These are phyloP conservation scores for Seiridium unicorne DNA, from an alignment of 2,329 filamentous ascomycete genomes.

Conservation along the genomic window DNA sequence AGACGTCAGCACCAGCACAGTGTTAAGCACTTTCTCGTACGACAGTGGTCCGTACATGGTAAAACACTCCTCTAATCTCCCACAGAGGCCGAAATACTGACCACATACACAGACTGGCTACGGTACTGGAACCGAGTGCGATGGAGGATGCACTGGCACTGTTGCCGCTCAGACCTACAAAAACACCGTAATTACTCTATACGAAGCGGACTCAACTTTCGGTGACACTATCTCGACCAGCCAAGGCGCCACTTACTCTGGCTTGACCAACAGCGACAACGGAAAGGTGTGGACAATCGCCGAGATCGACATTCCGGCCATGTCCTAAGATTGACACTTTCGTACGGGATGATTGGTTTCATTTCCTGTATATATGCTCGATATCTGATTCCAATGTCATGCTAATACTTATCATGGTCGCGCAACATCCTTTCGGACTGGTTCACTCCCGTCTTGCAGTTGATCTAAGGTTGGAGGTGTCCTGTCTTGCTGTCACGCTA, in stretches of 20 bases:
- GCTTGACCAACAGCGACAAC: background rate
- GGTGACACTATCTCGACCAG: slow-evolving; percentile 4
- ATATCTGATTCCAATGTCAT: no score
- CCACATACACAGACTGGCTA: background rate
- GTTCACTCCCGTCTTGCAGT: no score
- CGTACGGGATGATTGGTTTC: background rate
- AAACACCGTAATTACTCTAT: slow-evolving; percentile 5
- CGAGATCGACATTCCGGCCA: background rate
- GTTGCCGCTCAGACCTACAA: slow-evolving; percentile 5
- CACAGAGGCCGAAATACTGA: background rate
- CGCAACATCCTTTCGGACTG: no score
- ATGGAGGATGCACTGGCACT: slow-evolving; percentile 5
- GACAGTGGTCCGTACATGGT: slow-evolving; percentile 7
- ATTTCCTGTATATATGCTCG: background rate
- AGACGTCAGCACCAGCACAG: slow-evolving; percentile 1
- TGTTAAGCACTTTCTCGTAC: slow-evolving; percentile 3
- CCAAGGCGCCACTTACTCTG: slow-evolving; percentile 6
- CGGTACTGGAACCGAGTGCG: slow-evolving; percentile 6
- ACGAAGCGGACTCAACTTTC: background rate
- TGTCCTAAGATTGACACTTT: background rate
- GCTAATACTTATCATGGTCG: no score
- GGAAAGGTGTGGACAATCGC: slow-evolving; percentile 5
- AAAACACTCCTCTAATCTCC: background rate
- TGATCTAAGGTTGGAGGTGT: no score
- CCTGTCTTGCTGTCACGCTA: no score